Evolutionary conservation across 805 yeast species (phyloP), one percentile per base, ranked within the genome.

Genomic region (Suhomyces tanzawaensis): DNA sequence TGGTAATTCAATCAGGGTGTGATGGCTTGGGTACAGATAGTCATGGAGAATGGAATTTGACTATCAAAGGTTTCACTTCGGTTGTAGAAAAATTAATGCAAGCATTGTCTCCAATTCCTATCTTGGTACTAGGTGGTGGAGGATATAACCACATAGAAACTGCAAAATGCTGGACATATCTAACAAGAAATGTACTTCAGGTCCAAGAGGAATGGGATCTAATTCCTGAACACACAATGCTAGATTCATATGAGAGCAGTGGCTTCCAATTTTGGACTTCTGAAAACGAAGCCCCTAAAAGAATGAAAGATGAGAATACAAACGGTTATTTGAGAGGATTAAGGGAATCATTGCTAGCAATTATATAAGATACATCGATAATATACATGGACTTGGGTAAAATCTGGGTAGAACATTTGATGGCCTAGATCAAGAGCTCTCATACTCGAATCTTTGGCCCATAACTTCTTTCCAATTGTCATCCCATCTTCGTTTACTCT

Each of bases 21-120:
- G 95, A 85, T 63, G 91, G 93, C 0, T 60, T 85, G 16, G 69
- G 73, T n/a, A 69, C 80, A 0, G 93, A 85, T 52, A 71, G 71
- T 14, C 76, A 71, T 44, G 61, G 67, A 12, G 85, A 82, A 52
- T 85, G 91, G 91, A 84, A 82, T 53, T 53, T 85, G 39, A 73
- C 82, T 0, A 69, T 79, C 6, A 55, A 58, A 27, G 85, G 82
- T 0, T 63, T 71, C 15, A 70, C 73, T 0, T 19, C 51, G 1
- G 58, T 57, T 4, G 55, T 81, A 4, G 26, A 42, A 9, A 4
- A 73, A 14, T 33, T 70, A 1, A 15, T 48, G 3, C 37, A 41
- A n/a, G 32, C 49, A 36, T 29, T 55, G 15, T 31, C 52, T 2
- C 34, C 48, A 1, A 34, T 48, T 3, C 79, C 79, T 0, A 53